These are phyloP conservation scores for Stagonosporopsis tanaceti DNA, from an alignment of 2,329 filamentous ascomycete species.

Conservation along the genomic window DNA sequence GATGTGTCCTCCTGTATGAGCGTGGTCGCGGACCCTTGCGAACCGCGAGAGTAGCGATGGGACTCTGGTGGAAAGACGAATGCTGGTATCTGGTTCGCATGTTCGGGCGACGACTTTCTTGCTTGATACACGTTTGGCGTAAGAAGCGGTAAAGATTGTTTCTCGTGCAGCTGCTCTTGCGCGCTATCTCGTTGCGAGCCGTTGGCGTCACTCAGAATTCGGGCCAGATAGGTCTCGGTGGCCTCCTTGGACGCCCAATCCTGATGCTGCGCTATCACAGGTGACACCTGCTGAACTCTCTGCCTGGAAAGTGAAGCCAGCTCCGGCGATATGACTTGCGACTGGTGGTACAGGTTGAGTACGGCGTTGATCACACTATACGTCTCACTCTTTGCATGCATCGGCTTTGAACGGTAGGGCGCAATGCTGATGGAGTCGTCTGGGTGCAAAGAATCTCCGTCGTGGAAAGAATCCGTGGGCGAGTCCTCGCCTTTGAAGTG, in stretches of 20 bases:
- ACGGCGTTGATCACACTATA: constrained; percentile 55
- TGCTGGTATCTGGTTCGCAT: constrained; percentile 43
- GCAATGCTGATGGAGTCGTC: constrained; percentile 51
- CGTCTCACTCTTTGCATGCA: constrained; percentile 51
- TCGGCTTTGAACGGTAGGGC: constrained; percentile 39
- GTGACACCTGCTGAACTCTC: constrained; percentile 58
- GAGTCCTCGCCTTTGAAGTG: constrained; percentile 46
- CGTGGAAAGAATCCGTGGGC: constrained; percentile 42
- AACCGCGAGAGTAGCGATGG: constrained; percentile 46
- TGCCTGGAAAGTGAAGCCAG: constrained; percentile 50
- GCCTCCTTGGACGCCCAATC: constrained; percentile 64
- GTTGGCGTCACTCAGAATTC: constrained; percentile 51
- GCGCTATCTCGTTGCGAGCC: constrained; percentile 34
- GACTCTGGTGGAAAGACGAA: constrained; percentile 49
- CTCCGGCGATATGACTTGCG: constrained; percentile 48
- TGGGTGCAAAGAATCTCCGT: constrained; percentile 45
- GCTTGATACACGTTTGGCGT: constrained; percentile 18
- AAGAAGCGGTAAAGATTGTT: constrained; percentile 8
- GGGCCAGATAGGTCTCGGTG: constrained; percentile 63
- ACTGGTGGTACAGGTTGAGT: constrained; percentile 52
- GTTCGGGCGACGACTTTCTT: constrained; percentile 27
- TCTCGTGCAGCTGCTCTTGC: constrained; percentile 14
- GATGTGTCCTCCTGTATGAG: constrained; percentile 45
- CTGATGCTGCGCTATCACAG: constrained; percentile 61
- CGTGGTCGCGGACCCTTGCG: constrained; percentile 41